Conservation (phyloP, 2,329 filamentous ascomycete species). For the Nigrograna mackinnonii region DNA sequence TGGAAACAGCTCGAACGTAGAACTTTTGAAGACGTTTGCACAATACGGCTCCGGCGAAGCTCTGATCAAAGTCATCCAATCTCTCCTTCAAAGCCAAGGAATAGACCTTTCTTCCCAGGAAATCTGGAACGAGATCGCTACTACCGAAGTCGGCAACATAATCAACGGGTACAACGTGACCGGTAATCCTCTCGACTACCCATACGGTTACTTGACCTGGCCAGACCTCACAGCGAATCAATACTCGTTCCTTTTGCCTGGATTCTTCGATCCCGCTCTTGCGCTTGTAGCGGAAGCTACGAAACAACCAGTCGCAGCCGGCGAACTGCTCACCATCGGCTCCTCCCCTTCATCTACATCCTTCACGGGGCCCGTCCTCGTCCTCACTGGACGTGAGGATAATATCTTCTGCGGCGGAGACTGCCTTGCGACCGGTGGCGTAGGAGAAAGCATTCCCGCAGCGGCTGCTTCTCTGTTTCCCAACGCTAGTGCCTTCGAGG, state of each 20-base stretch:
- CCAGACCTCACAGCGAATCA: conserved; percentile 54
- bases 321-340: conserved; percentile 62
- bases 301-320: conserved; percentile 61
- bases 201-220: conserved; percentile 58
- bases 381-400: conserved; percentile 58
- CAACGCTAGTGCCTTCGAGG: conserved; percentile 53
- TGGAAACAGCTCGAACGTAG: conserved; percentile 26
- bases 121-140: conserved; percentile 29
- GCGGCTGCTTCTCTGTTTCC: conserved; percentile 47
- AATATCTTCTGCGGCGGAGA: conserved; percentile 67
- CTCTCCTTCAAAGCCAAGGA: conserved; percentile 16
- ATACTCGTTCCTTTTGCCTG: conserved; percentile 52
- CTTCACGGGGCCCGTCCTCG: conserved; percentile 59
- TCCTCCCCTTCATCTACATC: conserved; percentile 35
- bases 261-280: conserved; percentile 59
- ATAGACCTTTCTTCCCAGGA: conserved; percentile 17
- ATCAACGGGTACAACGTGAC: conserved; percentile 35
- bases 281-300: conserved; percentile 50
- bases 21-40: conserved; percentile 10
- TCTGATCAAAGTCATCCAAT: conserved; percentile 19
- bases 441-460: conserved; percentile 49
- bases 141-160: conserved; percentile 32
- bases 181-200: conserved; percentile 25
- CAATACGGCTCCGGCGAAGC: conserved; percentile 14
- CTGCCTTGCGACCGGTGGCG: conserved; percentile 51